Evolutionary conservation across 805 yeast genomes (phyloP), one percentile per base, ranked within the genome.

Genomic region (Lipomyces kockii): DNA sequence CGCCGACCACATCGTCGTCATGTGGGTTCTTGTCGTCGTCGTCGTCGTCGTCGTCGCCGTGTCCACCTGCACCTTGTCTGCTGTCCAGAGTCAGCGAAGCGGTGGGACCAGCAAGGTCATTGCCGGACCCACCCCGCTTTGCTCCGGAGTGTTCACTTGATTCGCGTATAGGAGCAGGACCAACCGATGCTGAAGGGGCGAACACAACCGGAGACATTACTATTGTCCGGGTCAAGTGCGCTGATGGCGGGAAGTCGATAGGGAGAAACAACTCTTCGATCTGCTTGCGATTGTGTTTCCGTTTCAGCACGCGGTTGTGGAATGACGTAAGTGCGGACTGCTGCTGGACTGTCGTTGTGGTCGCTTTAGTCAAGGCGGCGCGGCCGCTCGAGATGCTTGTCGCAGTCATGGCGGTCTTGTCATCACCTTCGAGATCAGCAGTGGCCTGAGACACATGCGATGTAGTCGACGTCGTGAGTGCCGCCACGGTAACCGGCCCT

Each of bases 1-100:
- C 72, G 65, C 60, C 72, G 46, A 68, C 75, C 53, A 69, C 69
- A 20, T 53, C 55, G 20, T 52, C 55, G 7, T 52, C 55, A 22
- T 52, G 17, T 29, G 55, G 34, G 27, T 52, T 52, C 34, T 29
- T 51, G 29, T 60, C 61, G n/a, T 60, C 60, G 53, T 64, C 54
- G 29, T 60, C 61, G n/a, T 60, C 60, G 53, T 64, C 54, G 49
- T 29, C 59, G 34, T 34, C 52, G 22, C 34, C 61, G 14, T 25
- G 37, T 25, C 46, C 63, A n/a, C 20, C 61, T 12, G 52, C 46
- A 53, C 34, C 32, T 25, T 37, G 58, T 14, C 52, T 61, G 22
- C 14, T 54, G 61, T 25, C 49, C 27, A 25, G 34, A 1, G 27
- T 52, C 12, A 29, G 11, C 20, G 27, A 14, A 3, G 51, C 52